Evolutionary conservation across 1,284 basidiomycete species (phyloP).

Genomic region (Rhodotorula mucilaginosa): DNA sequence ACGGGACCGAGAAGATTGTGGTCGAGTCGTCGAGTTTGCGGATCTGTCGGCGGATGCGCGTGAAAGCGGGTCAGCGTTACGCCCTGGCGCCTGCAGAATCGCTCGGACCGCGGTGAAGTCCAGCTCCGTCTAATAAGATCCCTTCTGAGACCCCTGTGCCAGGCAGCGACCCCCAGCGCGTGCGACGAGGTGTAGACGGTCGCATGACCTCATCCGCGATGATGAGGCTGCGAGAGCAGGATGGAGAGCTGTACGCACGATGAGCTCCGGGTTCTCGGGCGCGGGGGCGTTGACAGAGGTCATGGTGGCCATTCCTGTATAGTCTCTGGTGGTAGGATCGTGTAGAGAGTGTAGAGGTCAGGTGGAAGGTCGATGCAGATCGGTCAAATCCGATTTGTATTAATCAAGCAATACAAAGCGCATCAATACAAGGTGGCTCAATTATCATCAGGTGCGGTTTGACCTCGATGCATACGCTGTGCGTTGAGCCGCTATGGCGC

Average conservation of each 20-base stretch:
- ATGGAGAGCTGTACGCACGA: conserved; percentile 19
- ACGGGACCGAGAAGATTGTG: conserved; percentile 48
- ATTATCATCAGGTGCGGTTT: no score
- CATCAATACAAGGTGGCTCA: no score
- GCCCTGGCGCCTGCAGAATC: not conserved
- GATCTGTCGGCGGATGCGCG: conserved; percentile 28
- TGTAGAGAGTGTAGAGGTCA: not conserved
- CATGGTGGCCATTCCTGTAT: conserved; percentile 1
- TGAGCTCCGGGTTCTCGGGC: conserved; percentile 25
- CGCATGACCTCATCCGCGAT: not conserved
- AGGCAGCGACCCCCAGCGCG: no score
- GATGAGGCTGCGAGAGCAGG: not conserved
- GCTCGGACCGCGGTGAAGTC: not conserved
- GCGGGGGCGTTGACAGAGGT: conserved; percentile 29
- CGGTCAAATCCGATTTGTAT: no score
- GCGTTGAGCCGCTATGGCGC: no score
- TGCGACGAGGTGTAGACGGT: not conserved
- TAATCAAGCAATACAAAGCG: no score
- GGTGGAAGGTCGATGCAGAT: no score
- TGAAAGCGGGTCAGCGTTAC: not conserved
- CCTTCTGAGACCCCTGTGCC: no score
- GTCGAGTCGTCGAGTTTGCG: conserved; percentile 36
- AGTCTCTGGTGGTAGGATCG: no score
- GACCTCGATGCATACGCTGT: no score
- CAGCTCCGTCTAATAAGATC: no score